A percentile compares a stretch with the other conserved stretches of the same genome.
Conservation (phyloP, 2,329 filamentous ascomycete genomes). For the Exserohilum rostratum region DNA sequence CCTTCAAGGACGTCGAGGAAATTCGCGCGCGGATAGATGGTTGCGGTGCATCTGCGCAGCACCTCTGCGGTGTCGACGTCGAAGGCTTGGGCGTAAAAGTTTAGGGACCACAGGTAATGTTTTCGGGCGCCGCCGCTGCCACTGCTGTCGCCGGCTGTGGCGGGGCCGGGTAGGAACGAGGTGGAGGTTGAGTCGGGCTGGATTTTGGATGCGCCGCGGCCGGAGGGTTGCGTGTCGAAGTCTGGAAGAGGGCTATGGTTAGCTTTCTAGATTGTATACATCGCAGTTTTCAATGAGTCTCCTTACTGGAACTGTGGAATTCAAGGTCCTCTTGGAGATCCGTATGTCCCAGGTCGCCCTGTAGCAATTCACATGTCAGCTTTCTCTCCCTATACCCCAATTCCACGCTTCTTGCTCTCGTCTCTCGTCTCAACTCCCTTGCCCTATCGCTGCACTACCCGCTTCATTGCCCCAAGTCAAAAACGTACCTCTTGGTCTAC, state of each 20-base stretch:
- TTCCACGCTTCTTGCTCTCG: background rate
- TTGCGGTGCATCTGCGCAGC: conserved; percentile 81
- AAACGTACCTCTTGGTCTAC: conserved; percentile 85
- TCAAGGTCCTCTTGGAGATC: conserved; percentile 98
- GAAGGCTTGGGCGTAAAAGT: conserved; percentile 98
- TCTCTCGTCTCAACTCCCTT: too few species aligned
- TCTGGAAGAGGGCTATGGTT: conserved; percentile 49
- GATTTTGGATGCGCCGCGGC: conserved; percentile 50
- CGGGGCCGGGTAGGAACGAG: conserved; percentile 47
- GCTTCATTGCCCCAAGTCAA: too few species aligned
- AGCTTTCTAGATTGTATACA: background rate
- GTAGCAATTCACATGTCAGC: conserved; percentile 10
- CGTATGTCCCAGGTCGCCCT: conserved; percentile 97
- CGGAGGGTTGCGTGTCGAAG: conserved; percentile 66
- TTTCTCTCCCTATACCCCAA: background rate
- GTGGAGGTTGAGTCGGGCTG: conserved; percentile 48
- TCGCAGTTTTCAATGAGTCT: background rate
- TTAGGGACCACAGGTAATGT: conserved; percentile 88
- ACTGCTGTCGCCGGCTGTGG: conserved; percentile 16
- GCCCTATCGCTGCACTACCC: too few species aligned
- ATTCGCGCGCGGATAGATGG: conserved; percentile 89
- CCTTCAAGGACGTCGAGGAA: conserved; percentile 97
- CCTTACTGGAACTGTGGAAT: conserved; percentile 86
- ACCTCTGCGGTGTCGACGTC: conserved; percentile 96
- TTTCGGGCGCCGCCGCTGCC: conserved; percentile 58